These are phyloP conservation scores for Phalaenopsis equestris DNA, from an alignment of 106 monocot genomes.

Conservation along the genomic window DNA sequence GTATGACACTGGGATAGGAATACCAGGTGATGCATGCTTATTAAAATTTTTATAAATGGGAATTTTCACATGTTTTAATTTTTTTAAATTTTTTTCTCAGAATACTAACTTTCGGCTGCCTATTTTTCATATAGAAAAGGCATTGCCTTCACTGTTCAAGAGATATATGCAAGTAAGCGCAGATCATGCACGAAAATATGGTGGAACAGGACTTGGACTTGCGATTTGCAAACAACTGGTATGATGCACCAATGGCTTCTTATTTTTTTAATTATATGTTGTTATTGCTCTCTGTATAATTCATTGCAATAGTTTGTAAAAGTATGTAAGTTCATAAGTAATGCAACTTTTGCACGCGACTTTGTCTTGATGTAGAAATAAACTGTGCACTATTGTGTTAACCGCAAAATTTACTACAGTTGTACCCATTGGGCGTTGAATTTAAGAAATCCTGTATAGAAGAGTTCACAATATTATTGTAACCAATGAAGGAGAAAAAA, in stretches of 20 bases:
- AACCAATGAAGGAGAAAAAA: too few species aligned
- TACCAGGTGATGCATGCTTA: constrained; percentile 43
- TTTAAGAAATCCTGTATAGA: not conserved
- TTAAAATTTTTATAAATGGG: not conserved
- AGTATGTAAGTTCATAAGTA: not conserved
- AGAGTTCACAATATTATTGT: not conserved
- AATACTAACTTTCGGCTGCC: not conserved
- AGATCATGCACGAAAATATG: constrained; percentile 82
- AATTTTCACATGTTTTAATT: not conserved
- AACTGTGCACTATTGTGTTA: too few species aligned
- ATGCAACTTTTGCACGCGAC: not conserved
- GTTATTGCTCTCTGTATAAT: not conserved
- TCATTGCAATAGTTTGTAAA: not conserved
- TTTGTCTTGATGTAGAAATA: not conserved
- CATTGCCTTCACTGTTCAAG: constrained; percentile 55
- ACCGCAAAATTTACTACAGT: too few species aligned
- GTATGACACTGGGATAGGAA: constrained; percentile 80
- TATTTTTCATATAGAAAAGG: constrained; percentile 40
- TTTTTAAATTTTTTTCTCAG: not conserved
- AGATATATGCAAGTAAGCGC: constrained; percentile 78
- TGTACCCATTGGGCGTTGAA: too few species aligned
- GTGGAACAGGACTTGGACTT: constrained; percentile 81
- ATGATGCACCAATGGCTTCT: constrained; percentile 3
- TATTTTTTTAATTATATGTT: not conserved
- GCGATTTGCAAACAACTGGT: constrained; percentile 87